phyloP scores from a whole-genome alignment of 768 basidiomycete species.

The Amanita phalloides region DNA sequence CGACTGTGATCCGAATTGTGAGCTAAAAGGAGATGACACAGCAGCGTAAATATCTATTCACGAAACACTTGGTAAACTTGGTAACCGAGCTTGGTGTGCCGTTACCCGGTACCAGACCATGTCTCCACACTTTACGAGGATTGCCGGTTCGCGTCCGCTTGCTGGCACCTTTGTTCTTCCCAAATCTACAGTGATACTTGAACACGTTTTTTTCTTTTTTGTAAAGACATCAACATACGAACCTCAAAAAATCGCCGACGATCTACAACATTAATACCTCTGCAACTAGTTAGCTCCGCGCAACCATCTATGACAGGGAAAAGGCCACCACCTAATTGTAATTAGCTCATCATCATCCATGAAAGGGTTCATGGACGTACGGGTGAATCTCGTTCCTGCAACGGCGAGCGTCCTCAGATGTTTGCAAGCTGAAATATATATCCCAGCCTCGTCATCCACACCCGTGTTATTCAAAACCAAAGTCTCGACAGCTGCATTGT shows the following conservation, averaged over 20 bases:
- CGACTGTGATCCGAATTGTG: not conserved
- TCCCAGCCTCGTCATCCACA: conserved; percentile 46
- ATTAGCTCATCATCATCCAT: not conserved
- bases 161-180: conserved; percentile 13
- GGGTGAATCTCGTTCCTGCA: conserved; percentile 47
- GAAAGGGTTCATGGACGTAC: conserved; percentile 22
- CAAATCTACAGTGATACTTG: conserved; percentile 16
- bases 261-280: conserved; percentile 48
- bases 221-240: not conserved
- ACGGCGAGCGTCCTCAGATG: conserved; percentile 38
- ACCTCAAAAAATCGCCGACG: conserved; percentile 62
- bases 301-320: conserved; percentile 51
- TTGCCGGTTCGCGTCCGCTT: not conserved
- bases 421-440: conserved; percentile 41
- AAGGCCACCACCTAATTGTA: conserved; percentile 35
- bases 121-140: too few relatives aligned
- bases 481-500: conserved; percentile 28
- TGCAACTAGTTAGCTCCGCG: conserved; percentile 47
- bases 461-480: conserved; percentile 50
- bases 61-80: too few relatives aligned
- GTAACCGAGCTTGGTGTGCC: too few relatives aligned
- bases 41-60: too few relatives aligned
- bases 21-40: too few relatives aligned
- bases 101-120: too few relatives aligned
- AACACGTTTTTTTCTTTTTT: not conserved